Evolutionary conservation across 2,329 filamentous ascomycete genomes (phyloP).

Genomic region (Aspergillus pseudoviridinutans): DNA sequence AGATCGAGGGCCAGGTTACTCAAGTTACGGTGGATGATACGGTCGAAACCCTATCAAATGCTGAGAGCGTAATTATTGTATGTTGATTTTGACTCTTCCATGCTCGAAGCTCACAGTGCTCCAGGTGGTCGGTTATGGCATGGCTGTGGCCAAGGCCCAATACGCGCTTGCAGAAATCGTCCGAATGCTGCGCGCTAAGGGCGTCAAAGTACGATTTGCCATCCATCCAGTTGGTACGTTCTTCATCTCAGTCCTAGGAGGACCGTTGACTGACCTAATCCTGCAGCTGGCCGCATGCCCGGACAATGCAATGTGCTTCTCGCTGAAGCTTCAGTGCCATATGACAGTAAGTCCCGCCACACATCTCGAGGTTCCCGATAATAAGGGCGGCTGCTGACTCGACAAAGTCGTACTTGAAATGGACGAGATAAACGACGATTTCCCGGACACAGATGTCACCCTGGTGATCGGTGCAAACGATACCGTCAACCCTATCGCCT

Average conservation of each 20-base stretch:
- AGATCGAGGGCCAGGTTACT: conserved; percentile 75
- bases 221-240: conserved; percentile 70
- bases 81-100: conserved; percentile 3
- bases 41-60: conserved; percentile 68
- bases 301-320: conserved; percentile 89
- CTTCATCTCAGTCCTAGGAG: background rate
- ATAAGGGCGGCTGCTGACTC: conserved; percentile 16
- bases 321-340: conserved; percentile 81
- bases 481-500: conserved; percentile 83
- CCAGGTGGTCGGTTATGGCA: conserved; percentile 76
- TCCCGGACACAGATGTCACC: conserved; percentile 77
- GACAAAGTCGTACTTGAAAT: conserved; percentile 72
- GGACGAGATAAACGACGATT: conserved; percentile 96
- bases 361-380: background rate
- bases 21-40: conserved; percentile 77
- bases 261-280: background rate
- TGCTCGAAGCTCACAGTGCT: background rate
- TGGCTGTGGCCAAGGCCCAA: conserved; percentile 91
- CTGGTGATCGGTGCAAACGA: conserved; percentile 91
- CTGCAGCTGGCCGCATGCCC: conserved; percentile 71
- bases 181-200: conserved; percentile 65
- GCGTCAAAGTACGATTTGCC: conserved; percentile 79
- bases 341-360: conserved; percentile 59
- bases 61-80: conserved; percentile 80
- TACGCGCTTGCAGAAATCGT: conserved; percentile 86